Percentiles rank a stretch among this genome's conserved stretches.
Evolutionary conservation across 2,329 filamentous ascomycete species (phyloP).

Genomic region (Ceratocystis lukuohia): DNA sequence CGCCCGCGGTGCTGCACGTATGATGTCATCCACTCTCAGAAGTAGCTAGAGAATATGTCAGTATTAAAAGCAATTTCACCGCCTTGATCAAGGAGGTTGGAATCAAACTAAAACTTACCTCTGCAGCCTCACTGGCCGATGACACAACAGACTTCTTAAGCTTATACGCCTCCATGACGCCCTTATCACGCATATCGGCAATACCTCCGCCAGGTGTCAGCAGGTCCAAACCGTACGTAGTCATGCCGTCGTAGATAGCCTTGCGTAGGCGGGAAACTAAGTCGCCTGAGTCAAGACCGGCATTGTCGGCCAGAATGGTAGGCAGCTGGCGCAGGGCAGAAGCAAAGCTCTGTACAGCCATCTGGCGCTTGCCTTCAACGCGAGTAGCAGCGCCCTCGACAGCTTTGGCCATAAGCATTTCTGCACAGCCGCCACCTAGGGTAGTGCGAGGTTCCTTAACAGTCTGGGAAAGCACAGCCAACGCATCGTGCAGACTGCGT

Average conservation of each 20-base stretch:
- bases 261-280: conserved; percentile 83
- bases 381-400: conserved; percentile 88
- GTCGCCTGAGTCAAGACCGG: conserved; percentile 88
- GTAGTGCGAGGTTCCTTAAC: conserved; percentile 89
- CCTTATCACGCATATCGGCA: conserved; percentile 86
- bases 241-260: conserved; percentile 88
- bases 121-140: conserved; percentile 88
- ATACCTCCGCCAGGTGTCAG: conserved; percentile 82
- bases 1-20: conserved; percentile 76
- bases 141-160: conserved; percentile 96
- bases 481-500: conserved; percentile 85
- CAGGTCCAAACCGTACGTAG: conserved; percentile 80
- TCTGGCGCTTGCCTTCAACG: conserved; percentile 89
- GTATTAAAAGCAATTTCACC: conserved; percentile 2
- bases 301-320: conserved; percentile 94
- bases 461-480: conserved; percentile 92
- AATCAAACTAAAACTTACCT: conserved; percentile 46
- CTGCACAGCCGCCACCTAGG: conserved; percentile 85
- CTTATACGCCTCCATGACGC: conserved; percentile 97
- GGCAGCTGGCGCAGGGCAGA: conserved; percentile 82
- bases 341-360: conserved; percentile 84
- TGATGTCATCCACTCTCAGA: conserved; percentile 93
- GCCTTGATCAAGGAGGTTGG: background rate
- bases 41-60: conserved; percentile 49
- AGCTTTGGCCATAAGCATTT: conserved; percentile 99